Evolutionary conservation across 768 basidiomycete genomes (phyloP), one percentile per base, ranked within the genome.

Genomic region (Termitomyces sp.): DNA sequence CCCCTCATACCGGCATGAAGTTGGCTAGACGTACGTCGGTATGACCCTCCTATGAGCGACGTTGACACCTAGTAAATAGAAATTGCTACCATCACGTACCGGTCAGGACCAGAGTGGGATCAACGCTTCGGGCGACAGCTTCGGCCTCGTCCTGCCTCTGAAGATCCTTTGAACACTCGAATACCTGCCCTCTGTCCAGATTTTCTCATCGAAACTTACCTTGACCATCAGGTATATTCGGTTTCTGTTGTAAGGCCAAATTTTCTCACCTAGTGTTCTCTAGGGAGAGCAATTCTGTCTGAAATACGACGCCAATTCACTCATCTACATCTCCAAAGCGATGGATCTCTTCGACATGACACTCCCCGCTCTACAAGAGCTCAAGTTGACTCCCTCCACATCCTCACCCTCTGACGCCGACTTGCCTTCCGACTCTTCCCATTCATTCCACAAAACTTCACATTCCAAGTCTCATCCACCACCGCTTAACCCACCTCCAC

Each of bases 261-360:
- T 85, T n/a, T n/a, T n/a, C n/a, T n/a, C n/a, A n/a, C n/a, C 7
- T 53, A 1, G 14, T 42, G 3, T 53, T 42, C 10, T 57, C 34
- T 18, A 93, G 86, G 95, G 95, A 52, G 95, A 97, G 73, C 85
- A 93, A 66, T 99, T 98, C 75, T 98, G 97, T 71, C 79, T 99
- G 57, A 98, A 97, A 70, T 99, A 98, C 71, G 97, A 99, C 70
- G 96, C 97, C 58, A 99, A 98, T 76, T 98, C 95, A 2, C 87
- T 98, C 72, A 94, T 98, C 63, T 99, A 98, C 78, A 86, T 99
- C 60, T 96, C 93, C 5, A 99, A 98, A 74, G 97, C 97, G 33
- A 99, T 99, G 97, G 97, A 98, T 71, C 81, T 98, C 0, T 99
- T 99, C 73, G 96, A 98, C 74, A 87, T 99, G 84, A 94, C 93